Evolutionary conservation across 1,284 basidiomycete genomes (phyloP), one percentile per base, ranked within the genome.

Genomic region (Serendipita sp.): DNA sequence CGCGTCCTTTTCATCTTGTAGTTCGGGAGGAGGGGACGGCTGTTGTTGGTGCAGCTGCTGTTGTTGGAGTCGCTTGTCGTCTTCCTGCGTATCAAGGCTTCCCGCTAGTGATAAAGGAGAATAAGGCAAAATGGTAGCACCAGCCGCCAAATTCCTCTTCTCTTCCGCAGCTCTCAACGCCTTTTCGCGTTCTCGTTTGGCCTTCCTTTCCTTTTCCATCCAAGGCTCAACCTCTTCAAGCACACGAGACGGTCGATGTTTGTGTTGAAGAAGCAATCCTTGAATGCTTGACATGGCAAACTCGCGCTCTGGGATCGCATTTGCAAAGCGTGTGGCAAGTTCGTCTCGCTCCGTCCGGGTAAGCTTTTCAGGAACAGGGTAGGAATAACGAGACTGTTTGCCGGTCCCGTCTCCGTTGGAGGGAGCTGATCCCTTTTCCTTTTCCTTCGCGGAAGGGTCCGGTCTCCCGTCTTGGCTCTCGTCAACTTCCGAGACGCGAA

Each of bases 271-370:
- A 61, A 91, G 70, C 70, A 83, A 87, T 2, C 85, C 87, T 69
- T 90, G 88, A 13, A 91, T 74, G 43, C 76, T 77, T 6, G 88
- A 86, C 79, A 89, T 86, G 15, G 86, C 85, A 50, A 86, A 75
- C 68, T 78, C 76, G n/a, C 82, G 76, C 61, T 85, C 81, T 0
- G 85, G 85, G 29, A 91, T 76, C 1, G 71, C 70, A 1, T 75
- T 73, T 1, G 81, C 76, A 69, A 90, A 91, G n/a, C 72, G 71
- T 13, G 71, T 69, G 0, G 87, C 85, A 30, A 88, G 78, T 32
- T 67, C 63, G 3, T 70, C 67, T 22, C 79, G 66, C 53, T 74
- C 70, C 4, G 68, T 67, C 8, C 61, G 67, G 0, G 77, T 71
- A 10, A 81, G 71, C 22, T 64, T 64, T 62, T 63, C 2, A 76